Conservation (phyloP, 2,329 filamentous ascomycete genomes). For the Westerdykella aurantiaca region DNA sequence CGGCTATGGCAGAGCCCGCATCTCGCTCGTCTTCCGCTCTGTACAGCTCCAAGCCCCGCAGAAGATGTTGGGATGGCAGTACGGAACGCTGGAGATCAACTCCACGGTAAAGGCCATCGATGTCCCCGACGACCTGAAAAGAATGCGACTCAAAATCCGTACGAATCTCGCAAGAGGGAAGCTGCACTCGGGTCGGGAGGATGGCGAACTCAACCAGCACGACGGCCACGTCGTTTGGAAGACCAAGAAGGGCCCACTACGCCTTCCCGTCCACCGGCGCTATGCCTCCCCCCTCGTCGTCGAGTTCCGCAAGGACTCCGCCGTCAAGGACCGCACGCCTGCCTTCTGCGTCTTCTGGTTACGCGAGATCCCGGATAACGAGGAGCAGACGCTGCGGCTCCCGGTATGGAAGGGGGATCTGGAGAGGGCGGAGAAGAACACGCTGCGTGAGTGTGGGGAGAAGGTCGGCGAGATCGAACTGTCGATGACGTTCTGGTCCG, state of each 20-base stretch:
- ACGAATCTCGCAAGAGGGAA: constrained; percentile 56
- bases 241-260: constrained; percentile 43
- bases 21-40: constrained; percentile 69
- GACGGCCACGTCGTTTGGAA: constrained; percentile 47
- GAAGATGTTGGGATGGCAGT: constrained; percentile 62
- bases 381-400: constrained; percentile 54
- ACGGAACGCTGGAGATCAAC: constrained; percentile 63
- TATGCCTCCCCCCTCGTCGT: constrained; percentile 54
- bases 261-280: constrained; percentile 55
- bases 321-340: constrained; percentile 50
- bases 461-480: constrained; percentile 55
- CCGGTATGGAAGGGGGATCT: constrained; percentile 63
- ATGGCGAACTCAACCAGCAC: constrained; percentile 23
- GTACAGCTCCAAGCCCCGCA: constrained; percentile 57
- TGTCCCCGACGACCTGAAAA: constrained; percentile 46
- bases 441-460: constrained; percentile 49
- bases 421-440: constrained; percentile 47
- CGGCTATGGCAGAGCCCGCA: constrained; percentile 62
- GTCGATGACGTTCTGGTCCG: constrained; percentile 55
- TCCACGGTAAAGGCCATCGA: constrained; percentile 46
- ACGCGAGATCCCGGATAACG: constrained; percentile 63
- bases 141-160: constrained; percentile 54
- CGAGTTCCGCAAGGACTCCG: constrained; percentile 54
- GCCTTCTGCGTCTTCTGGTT: constrained; percentile 65
- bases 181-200: constrained; percentile 44